Base-by-base conservation (phyloP, 2,329 filamentous ascomycete species). In the Trichophyton schoenleinii region DNA sequence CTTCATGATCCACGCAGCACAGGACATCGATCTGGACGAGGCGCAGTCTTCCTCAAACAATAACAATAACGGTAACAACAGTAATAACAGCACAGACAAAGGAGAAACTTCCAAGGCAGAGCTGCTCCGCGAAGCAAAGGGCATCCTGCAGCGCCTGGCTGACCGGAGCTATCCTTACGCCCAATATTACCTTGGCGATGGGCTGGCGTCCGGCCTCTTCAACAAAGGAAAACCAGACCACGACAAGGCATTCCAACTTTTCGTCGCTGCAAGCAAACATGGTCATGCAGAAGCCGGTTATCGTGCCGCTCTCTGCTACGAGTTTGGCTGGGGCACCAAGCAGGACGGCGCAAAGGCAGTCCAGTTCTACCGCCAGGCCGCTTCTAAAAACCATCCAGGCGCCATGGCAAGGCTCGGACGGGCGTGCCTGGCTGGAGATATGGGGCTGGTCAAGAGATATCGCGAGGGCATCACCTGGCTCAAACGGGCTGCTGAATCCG, bases 231-330 rank as follows among this genome's bases (percentile, higher is more conserved):
- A 92, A 71, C 86, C 90, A 69, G 94, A 99, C 71, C 87, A 95
- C 71, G 89, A 91, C 70, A 86, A 88, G 46, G 91, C 94, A 0
- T 97, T 97, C 70, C 88, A 90, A 7, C 83, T 97, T 34, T 99
- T 99, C 71, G 82, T 96, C 42, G 84, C 94, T 15, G 94, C 94
- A 7, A 92, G 89, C 69, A 99, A 97, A 77, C 94, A 96, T 75
- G 94, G 94, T 36, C 94, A 99, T 73, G 91, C 94, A 57, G 94
- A 99, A 77, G 94, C 94, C 61, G 91, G 87, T 41, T 99, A 96
- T 75, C 88, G 94, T 61, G 87, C 92, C 59, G 94, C 88, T 15
- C 80, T 99, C 61, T 96, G 91, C 77, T 97, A 97, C 76, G 94
- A 99, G 74, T 97, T 96, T 74, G 94, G 91, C 64, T 99, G 94